Evolutionary conservation across 2,329 filamentous ascomycete species (phyloP), one percentile per base, ranked within the genome.

Genomic region (Leptographium radiaticola): DNA sequence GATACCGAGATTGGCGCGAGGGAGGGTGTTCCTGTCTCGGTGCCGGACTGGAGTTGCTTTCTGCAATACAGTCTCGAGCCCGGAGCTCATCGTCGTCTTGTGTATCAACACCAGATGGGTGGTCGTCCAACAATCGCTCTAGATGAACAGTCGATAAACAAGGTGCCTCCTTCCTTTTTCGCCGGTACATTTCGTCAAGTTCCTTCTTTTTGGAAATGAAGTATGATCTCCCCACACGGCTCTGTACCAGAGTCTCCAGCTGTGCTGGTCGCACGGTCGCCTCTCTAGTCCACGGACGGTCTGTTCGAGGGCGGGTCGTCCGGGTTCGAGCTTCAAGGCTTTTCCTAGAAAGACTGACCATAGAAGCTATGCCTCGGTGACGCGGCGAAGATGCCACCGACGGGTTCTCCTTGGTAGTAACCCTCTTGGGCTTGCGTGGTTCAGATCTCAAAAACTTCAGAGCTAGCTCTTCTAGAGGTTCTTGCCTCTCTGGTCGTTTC

Each of bases 121-220:
- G 44, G 34, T 42, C 49, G 34, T 59, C 53, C 15, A 59, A 45
- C 55, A 69, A 67, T 34, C 65, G 65, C 50, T 68, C 68, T 1
- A 74, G 62, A 18, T 66, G 68, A 43, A 67, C 55, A 55, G 44
- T 53, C 1, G 58, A 68, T 63, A 42, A 54, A 54, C 40, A 10
- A 59, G 58, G 20, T 54, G 56, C 30, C 57, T 57, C 18, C 63
- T 49, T 52, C 57, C 48, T 65, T 68, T 13, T 64, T 52, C 64
- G 70, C 51, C 70, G 71, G 62, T 77, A 83, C 30, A 82, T 60
- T 30, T 68, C 70, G 62, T 84, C 81, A 8, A 84, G 66, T 11
- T 70, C 65, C 58, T 68, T 75, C 62, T 83, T 84, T 30, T 69
- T 72, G 4, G 68, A 66, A 51, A 71, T 67, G 56, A 84, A 81